phyloP scores from a whole-genome alignment of 2,329 filamentous ascomycete species.

The Verticillium tricorpus region DNA sequence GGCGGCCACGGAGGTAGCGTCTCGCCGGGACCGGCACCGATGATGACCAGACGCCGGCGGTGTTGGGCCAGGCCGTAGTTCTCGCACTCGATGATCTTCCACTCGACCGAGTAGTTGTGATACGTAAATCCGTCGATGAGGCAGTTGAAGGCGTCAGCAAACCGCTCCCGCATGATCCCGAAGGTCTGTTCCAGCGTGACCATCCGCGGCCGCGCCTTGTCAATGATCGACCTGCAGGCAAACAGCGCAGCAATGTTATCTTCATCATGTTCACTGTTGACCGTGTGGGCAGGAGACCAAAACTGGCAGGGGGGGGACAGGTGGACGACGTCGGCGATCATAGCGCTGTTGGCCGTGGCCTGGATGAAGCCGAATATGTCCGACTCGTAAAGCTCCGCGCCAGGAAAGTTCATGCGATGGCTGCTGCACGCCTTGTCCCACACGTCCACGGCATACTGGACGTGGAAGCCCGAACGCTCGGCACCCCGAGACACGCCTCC shows the following conservation, averaged over 20 bases:
- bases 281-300: constrained; percentile 69
- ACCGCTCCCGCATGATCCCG: constrained; percentile 54
- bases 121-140: constrained; percentile 62
- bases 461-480: constrained; percentile 46
- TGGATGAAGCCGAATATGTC: constrained; percentile 46
- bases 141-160: constrained; percentile 50
- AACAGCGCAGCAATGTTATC: constrained; percentile 59
- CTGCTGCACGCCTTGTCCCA: constrained; percentile 51
- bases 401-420: constrained; percentile 54
- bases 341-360: constrained; percentile 15
- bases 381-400: constrained; percentile 41
- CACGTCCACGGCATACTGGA: constrained; percentile 63
- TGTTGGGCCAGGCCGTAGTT: constrained; percentile 47
- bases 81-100: constrained; percentile 53
- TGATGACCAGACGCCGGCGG: constrained; percentile 49
- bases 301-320: constrained; percentile 74
- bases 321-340: constrained; percentile 64
- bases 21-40: constrained; percentile 65
- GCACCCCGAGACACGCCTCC: constrained; percentile 69
- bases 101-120: constrained; percentile 64
- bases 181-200: constrained; percentile 78
- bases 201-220: constrained; percentile 57
- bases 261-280: constrained; percentile 54
- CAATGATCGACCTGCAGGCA: constrained; percentile 50
- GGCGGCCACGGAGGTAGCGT: constrained; percentile 59